Evolutionary conservation across 805 yeast genomes (phyloP), one percentile per base, ranked within the genome.

Genomic region (Yarrowia sp.): DNA sequence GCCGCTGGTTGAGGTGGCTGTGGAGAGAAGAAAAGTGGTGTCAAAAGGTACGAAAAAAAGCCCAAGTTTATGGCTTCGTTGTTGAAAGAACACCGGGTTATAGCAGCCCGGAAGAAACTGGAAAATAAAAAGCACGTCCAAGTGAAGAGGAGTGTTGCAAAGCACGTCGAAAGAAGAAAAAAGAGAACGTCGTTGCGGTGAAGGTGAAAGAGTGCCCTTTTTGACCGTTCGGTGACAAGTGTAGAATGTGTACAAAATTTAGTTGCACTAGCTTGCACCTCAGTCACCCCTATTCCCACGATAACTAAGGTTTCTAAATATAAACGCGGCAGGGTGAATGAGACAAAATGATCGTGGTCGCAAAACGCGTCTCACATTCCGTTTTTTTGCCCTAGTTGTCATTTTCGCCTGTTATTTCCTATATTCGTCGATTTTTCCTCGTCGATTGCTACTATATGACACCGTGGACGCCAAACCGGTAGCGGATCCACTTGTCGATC

Each of bases 281-380:
- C 60, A 33, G 14, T 38, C 38, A 36, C 61, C 61, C 61, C 61
- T 55, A 55, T 55, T 55, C 47, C 60, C 33, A 32, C 61, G 36
- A 39, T 28, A 55, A 53, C 38, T 51, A 55, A 53, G 42, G 61
- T 55, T 55, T 55, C 61, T 55, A 55, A 55, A 55, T 55, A 55
- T 55, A 55, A 55, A 39, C 61, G 45, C 47, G 47, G 58, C 58
- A 51, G 58, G 58, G 58, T 51, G 58, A 36, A 51, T 55, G 61
- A 55, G 47, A 55, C 61, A 55, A 31, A 51, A 38, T 13, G 60
- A 38, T 38, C 33, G 36, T 39, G 47, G 33, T 31, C 44, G 1
- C 8, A 51, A 51, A 38, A 36, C 60, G 55, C 55, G 55, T 33
- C 17, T 15, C 14, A 47, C 13, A 8, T 7, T 31, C 14, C 28